Conservation (phyloP, 2,329 filamentous ascomycete genomes). For the Pezicula radicicola region DNA sequence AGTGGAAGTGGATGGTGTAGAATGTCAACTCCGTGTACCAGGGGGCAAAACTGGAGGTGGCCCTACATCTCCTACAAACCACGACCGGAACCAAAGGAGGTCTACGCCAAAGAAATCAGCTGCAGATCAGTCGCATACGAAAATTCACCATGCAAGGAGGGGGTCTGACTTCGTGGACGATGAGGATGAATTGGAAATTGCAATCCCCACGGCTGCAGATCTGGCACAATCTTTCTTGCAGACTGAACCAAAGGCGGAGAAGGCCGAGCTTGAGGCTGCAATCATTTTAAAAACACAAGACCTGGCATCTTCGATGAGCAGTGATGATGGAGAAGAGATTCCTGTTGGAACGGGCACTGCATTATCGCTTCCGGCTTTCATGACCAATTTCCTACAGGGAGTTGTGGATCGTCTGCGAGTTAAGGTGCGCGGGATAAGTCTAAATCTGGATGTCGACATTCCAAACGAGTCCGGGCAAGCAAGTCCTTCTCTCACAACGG, state of each 20-base stretch:
- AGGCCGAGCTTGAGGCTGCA: slow-evolving; percentile 65
- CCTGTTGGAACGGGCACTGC: slow-evolving; percentile 67
- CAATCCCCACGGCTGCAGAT: slow-evolving; percentile 67
- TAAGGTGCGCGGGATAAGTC: slow-evolving; percentile 59
- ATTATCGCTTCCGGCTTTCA: slow-evolving; percentile 65
- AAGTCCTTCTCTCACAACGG: slow-evolving; percentile 38
- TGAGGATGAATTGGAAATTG: slow-evolving; percentile 23
- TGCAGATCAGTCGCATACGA: slow-evolving; percentile 8
- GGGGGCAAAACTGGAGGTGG: slow-evolving; percentile 13
- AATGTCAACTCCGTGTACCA: slow-evolving; percentile 60
- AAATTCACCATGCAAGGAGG: slow-evolving; percentile 1
- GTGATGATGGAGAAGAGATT: slow-evolving; percentile 60
- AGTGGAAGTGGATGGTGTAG: slow-evolving; percentile 78
- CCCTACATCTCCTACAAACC: slow-evolving; percentile 32
- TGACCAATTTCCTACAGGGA: slow-evolving; percentile 71
- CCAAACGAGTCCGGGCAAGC: slow-evolving; percentile 40
- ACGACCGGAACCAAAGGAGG: slow-evolving; percentile 27
- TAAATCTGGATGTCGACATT: slow-evolving; percentile 62
- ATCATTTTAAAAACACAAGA: slow-evolving; percentile 61
- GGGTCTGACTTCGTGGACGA: slow-evolving; percentile 6
- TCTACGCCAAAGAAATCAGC: slow-evolving; percentile 3
- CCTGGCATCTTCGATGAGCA: slow-evolving; percentile 57
- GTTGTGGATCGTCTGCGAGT: slow-evolving; percentile 70
- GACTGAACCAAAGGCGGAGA: slow-evolving; percentile 64
- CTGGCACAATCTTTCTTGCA: slow-evolving; percentile 77